Evolutionary conservation across 495 filamentous ascomycete species (phyloP), one percentile per base, ranked within the genome.

Genomic region (Annulohypoxylon stygium): DNA sequence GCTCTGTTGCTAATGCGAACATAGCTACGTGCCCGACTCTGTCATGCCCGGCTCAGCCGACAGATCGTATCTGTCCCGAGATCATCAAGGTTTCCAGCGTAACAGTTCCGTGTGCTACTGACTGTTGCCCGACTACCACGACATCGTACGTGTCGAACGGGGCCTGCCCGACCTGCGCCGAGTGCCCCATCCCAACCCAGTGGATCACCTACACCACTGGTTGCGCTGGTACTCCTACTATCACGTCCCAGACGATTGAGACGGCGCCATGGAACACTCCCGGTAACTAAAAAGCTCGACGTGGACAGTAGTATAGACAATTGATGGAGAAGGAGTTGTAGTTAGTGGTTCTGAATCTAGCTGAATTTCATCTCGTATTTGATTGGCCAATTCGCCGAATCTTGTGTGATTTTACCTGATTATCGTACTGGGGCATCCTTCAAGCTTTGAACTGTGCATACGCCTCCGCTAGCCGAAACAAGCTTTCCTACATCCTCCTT

Each of bases 381-480:
- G 55, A 34, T 25, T 34, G 37, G 18, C 4, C 20, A 39, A 64
- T 41, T 65, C 37, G 37, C 37, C 71, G 26, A 10, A 26, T 60
- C 50, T 25, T 41, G 12, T 50, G 51, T 62, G 55, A 45, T 43
- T 59, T 43, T 59, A 11, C 9, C n/a, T 59, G 20, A 37, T 57
- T 85, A 91, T 79, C 93, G 85, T 65, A 95, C 92, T 73, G 87
- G 85, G 61, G 89, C 93, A n/a, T 87, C 88, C 82, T 87, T 88
- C 71, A 97, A 82, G 68, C 80, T 91, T 83, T 90, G 88, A 30
- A 95, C 93, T 50, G 83, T 93, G 80, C 93, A 96, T 14, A 89
- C 76, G 41, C 91, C 91, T 45, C 92, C 93, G 57, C 86, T 90
- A 71, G 87, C 86, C 10, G 90, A 92, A 45, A 91, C 83, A 39